Conservation (phyloP, 345 rosid genomes). For the Zanthoxylum bungeanum region DNA sequence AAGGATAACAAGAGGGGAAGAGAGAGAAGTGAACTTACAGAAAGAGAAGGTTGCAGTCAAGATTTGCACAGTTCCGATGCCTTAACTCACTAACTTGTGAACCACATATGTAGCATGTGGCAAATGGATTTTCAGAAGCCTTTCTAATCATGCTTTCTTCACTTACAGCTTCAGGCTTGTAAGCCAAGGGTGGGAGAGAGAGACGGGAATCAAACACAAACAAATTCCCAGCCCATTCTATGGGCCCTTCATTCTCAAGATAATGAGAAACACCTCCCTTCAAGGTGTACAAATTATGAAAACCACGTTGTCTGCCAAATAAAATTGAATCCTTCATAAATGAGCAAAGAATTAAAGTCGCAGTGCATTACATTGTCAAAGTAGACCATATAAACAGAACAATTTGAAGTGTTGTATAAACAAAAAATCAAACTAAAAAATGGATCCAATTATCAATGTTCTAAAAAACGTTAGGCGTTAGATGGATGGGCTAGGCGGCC, state of each 20-base stretch:
- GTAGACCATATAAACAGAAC: background rate
- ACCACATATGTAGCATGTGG: constrained; percentile 62
- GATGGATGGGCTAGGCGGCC: too few relatives aligned
- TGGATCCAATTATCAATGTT: too few relatives aligned
- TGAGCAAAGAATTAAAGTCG: background rate
- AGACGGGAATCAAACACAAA: constrained; percentile 91
- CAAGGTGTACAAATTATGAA: constrained; percentile 45
- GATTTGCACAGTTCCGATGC: constrained; percentile 94
- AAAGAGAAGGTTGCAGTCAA: constrained; percentile 83
- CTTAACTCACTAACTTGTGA: constrained; percentile 59
- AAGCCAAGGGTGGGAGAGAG: constrained; percentile 74
- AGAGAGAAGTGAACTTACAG: constrained; percentile 49
- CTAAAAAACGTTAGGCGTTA: too few relatives aligned
- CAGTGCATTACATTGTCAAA: background rate
- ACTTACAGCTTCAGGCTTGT: constrained; percentile 31
- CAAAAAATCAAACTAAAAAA: background rate
- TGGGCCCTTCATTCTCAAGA: constrained; percentile 68
- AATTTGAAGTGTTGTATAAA: background rate
- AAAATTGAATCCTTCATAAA: background rate
- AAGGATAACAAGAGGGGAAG: background rate
- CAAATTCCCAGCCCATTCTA: constrained; percentile 81
- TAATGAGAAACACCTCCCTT: constrained; percentile 88
- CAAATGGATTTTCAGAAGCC: constrained; percentile 44
- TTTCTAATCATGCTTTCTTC: constrained; percentile 14
- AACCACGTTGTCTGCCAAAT: constrained; percentile 2